Percentiles rank a stretch among this genome's conserved stretches.
Conservation (phyloP, 345 rosid genomes). For the Durio zibethinus region DNA sequence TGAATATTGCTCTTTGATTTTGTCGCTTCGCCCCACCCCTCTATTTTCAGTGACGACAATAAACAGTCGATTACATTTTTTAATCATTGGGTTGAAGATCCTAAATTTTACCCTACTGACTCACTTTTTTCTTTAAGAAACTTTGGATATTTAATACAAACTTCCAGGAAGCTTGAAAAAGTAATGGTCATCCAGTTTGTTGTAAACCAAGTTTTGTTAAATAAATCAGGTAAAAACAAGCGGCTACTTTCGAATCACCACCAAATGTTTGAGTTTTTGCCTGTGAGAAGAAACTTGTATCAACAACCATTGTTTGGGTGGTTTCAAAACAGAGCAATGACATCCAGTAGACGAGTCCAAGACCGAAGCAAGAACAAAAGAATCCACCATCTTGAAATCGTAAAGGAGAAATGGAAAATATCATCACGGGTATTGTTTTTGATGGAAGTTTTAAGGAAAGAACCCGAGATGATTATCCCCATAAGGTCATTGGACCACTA, state of each 20-base stretch:
- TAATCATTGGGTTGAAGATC: too few relatives aligned
- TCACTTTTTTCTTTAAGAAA: background rate
- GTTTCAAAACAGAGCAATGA: slow-evolving; percentile 56
- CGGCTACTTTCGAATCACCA: slow-evolving; percentile 7
- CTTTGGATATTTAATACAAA: background rate
- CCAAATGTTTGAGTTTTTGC: slow-evolving; percentile 42
- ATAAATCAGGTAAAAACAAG: background rate
- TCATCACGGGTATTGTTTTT: slow-evolving; percentile 54
- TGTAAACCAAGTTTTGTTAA: slow-evolving; percentile 13
- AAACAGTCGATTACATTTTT: too few relatives aligned
- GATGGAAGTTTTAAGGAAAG: slow-evolving; percentile 62
- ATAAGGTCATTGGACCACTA: slow-evolving; percentile 42
- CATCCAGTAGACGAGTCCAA: slow-evolving; percentile 69
- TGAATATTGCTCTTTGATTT: too few relatives aligned
- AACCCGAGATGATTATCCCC: slow-evolving; percentile 60
- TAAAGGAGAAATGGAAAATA: slow-evolving; percentile 67
- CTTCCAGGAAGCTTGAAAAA: background rate
- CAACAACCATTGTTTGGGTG: slow-evolving; percentile 24
- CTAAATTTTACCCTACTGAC: background rate
- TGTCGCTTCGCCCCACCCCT: too few relatives aligned
- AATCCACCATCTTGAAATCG: slow-evolving; percentile 69
- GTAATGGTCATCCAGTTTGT: slow-evolving; percentile 9
- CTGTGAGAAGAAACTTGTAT: slow-evolving; percentile 28
- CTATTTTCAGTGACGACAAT: too few relatives aligned
- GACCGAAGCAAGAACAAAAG: slow-evolving; percentile 71